A percentile compares a stretch with the other conserved stretches of the same genome.
These are phyloP conservation scores for Tilletiopsis washingtonensis DNA, from an alignment of 1,284 basidiomycete species.

Conservation along the genomic window DNA sequence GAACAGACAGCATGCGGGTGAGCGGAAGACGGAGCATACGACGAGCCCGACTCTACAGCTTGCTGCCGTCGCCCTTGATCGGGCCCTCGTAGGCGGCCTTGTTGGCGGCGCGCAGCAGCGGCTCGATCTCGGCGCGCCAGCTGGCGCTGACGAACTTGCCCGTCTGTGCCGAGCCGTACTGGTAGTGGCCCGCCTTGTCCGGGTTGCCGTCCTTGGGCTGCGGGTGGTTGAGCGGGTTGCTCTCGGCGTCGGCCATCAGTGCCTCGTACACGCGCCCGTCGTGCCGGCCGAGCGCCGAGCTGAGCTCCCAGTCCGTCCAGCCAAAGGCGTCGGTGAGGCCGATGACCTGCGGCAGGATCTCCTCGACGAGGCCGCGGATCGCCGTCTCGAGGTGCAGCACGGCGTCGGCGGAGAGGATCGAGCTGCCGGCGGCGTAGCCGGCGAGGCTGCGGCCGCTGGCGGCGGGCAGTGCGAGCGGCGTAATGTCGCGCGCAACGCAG, in stretches of 20 bases:
- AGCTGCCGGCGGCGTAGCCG: slow-evolving; percentile 57
- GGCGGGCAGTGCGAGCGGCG: slow-evolving; percentile 55
- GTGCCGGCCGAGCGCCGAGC: slow-evolving; percentile 56
- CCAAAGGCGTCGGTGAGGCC: slow-evolving; percentile 67
- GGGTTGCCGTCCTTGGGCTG: slow-evolving; percentile 10
- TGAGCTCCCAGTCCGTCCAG: slow-evolving; percentile 67
- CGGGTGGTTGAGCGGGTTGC: slow-evolving; percentile 59
- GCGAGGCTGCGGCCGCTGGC: slow-evolving; percentile 56
- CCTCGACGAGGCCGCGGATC: slow-evolving; percentile 54
- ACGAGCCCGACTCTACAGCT: slow-evolving; percentile 11
- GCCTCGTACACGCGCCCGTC: slow-evolving; percentile 64
- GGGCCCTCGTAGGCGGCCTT: slow-evolving; percentile 11
- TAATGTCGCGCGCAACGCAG: slow-evolving; percentile 30
- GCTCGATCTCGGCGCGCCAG: slow-evolving; percentile 26
- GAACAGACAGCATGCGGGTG: too few species aligned
- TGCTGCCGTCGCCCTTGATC: slow-evolving; percentile 12
- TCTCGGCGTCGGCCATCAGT: slow-evolving; percentile 60
- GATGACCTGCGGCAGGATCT: slow-evolving; percentile 61
- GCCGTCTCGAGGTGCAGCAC: slow-evolving; percentile 56
- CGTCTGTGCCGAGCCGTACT: slow-evolving; percentile 18
- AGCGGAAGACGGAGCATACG: too few species aligned
- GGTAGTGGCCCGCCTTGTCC: slow-evolving; percentile 23
- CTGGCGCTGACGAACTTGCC: slow-evolving; percentile 35
- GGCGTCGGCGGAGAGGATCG: slow-evolving; percentile 49
- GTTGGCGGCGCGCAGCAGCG: slow-evolving; percentile 23